Base-by-base conservation (phyloP, 2,329 filamentous ascomycete genomes). In the Ascochyta lentis region DNA sequence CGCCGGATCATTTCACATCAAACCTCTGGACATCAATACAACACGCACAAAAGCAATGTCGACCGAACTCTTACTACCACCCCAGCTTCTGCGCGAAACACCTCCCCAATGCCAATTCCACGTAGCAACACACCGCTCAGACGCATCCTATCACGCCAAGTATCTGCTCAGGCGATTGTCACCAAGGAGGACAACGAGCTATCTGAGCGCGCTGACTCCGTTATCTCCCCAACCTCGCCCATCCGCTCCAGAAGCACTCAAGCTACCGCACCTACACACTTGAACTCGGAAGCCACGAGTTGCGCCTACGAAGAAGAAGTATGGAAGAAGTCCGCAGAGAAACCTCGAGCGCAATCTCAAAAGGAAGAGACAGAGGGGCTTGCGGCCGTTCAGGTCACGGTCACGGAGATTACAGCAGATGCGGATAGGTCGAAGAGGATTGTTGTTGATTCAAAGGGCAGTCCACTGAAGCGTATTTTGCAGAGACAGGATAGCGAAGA, bases 91-190 rank as follows among this genome's bases (percentile, higher is more conserved):
- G 6, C 15, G 6, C 10, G 4, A 31, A 31, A 31, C 12, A 4
- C 29, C 10, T 13, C 12, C 12, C n/a, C 39, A n/a, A 26, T 15
- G 1, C 31, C 29, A 19, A 39, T 49, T 4, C 44, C 51, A 7
- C 38, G 51, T 15, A 54, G 39, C 24, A 50, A 50, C 35, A 56
- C 53, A 3, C 53, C 53, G 3, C 53, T 56, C 4, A 47, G 53
- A 15, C 53, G 47, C 24, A 56, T 47, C 13, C 24, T 56, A 29
- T 33, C 31, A 1, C 53, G 53, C 9, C 53, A 56, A 35, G 19
- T 35, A 4, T 43, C 42, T 3, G 3, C 31, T 3, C 37, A 16
- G 3, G n/a, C 16, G 2, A 12, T 16, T 4, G 10, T n/a, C 7
- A 23, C 34, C 13, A 35, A 45, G 42, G 23, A 55, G 3, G 35